These are phyloP conservation scores for Fusarium miscanthi DNA, from an alignment of 2,329 filamentous ascomycete species.

Conservation along the genomic window DNA sequence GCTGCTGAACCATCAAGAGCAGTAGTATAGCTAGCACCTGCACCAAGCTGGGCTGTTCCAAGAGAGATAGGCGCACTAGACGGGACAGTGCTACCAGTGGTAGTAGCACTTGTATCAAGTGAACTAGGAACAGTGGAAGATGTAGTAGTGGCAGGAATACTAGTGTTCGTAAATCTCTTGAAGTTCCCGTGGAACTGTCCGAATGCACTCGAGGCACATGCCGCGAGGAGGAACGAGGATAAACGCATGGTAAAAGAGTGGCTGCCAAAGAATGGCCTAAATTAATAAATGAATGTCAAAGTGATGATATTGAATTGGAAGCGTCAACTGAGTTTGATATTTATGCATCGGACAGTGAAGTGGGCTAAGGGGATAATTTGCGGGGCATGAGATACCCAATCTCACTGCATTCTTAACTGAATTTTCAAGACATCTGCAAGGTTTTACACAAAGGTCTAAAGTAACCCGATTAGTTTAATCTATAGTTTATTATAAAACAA, in stretches of 20 bases:
- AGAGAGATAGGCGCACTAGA: not conserved
- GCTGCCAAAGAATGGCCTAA: not conserved
- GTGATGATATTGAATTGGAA: not conserved
- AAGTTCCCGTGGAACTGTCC: not conserved
- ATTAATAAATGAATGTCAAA: not conserved
- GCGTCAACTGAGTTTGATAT: too few species aligned
- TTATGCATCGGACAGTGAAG: not conserved
- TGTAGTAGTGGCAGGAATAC: not conserved
- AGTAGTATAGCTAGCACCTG: not conserved
- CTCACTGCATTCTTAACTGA: not conserved
- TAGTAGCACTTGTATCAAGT: not conserved
- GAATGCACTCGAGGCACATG: not conserved
- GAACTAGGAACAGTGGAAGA: not conserved
- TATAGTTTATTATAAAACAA: too few species aligned
- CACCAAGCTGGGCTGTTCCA: not conserved
- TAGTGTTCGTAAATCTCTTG: slow-evolving; percentile 32
- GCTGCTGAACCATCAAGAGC: not conserved
- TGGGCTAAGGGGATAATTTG: too few species aligned
- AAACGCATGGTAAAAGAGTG: not conserved
- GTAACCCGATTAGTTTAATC: rapidly evolving
- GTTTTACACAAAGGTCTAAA: too few species aligned
- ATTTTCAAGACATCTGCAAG: not conserved
- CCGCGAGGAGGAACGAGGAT: not conserved
- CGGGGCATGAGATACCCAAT: not conserved
- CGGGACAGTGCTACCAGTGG: not conserved